phyloP scores from a whole-genome alignment of 164 flowering plant genomes.

The Liquidambar formosana region DNA sequence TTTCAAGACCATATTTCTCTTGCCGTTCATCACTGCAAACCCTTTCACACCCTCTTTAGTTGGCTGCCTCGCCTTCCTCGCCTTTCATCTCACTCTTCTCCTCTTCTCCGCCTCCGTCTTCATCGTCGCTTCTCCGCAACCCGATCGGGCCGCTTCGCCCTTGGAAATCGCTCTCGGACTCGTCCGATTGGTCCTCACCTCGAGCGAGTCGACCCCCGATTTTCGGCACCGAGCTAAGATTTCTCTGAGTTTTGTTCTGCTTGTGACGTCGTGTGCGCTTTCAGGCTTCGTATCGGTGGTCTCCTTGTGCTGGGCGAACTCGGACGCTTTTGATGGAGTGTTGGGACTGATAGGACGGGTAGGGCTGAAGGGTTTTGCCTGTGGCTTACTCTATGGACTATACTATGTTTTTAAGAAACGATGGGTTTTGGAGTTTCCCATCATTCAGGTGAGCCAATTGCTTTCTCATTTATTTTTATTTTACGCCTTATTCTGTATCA shows the following conservation, averaged over 20 bases:
- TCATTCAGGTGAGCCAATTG: constrained; percentile 63
- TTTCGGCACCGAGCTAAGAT: constrained; percentile 40
- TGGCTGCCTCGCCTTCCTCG: constrained; percentile 13
- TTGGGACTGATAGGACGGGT: constrained; percentile 20
- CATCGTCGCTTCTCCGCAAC: constrained; percentile 40
- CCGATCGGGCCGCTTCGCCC: constrained; percentile 34
- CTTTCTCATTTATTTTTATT: neutral
- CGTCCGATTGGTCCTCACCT: constrained; percentile 32
- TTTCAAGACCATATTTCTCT: constrained; percentile 32
- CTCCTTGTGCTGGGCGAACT: constrained; percentile 24
- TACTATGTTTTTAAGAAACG: constrained; percentile 48
- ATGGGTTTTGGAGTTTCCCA: constrained; percentile 78
- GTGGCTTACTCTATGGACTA: constrained; percentile 62
- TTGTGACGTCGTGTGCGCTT: constrained; percentile 24
- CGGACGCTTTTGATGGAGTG: constrained; percentile 4
- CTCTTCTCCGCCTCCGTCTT: constrained; percentile 33
- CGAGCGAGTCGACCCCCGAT: constrained; percentile 22
- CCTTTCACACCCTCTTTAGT: constrained; percentile 20
- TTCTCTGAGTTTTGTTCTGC: constrained; percentile 33
- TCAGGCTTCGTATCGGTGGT: constrained; percentile 27
- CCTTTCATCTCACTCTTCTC: constrained; percentile 26
- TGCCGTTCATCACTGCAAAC: constrained; percentile 18
- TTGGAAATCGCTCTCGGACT: constrained; percentile 36
- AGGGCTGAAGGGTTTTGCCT: constrained; percentile 60
- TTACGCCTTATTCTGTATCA: no score